Base-by-base conservation (phyloP, 2,329 filamentous ascomycete genomes). In the Emergomyces orientalis region DNA sequence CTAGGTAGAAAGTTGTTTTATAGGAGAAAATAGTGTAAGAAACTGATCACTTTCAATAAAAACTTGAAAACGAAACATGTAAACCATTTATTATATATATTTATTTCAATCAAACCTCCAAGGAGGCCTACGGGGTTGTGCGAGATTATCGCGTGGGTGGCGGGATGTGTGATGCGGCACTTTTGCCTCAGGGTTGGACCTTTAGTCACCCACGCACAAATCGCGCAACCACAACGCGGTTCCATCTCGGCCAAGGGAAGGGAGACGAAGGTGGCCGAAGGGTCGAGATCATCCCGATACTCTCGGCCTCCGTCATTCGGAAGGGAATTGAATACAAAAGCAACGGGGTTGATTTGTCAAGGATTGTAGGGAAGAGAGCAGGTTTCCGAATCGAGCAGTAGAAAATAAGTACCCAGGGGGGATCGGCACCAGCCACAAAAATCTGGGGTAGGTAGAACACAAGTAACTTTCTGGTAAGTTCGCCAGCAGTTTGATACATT, bases 181-280 rank as follows among this genome's bases (percentile, higher is more conserved):
- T 59, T 59, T 41, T 59, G 58, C 58, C 19, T 14, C 34, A 22
- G 22, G 13, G 25, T 13, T 22, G 17, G 17, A 25, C n/a, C 19
- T 22, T 27, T 51, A 19, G n/a, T 9, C 58, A 32, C 27, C n/a
- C 30, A 25, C 56, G 65, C 65, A 66, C 65, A 66, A 66, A 66
- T 65, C 47, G 58, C 65, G 65, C 65, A 65, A 17, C 45, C 17
- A 30, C 41, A 56, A 61, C 22, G 27, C 39, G 63, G 22, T 7
- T 34, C 27, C 30, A n/a, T 17, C 41, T n/a, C 25, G 43, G 11
- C n/a, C 41, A 39, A 41, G 30, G 49, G 47, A 27, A 60, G 32
- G 27, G 19, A 8, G 27, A 43, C 25, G 56, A 37, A 61, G 6
- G 19, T 22, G 25, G 51, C n/a, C 22, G 45, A 52, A 57, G 30